These are phyloP conservation scores for Tulasnella calospora DNA, from an alignment of 768 basidiomycete genomes.

Conservation along the genomic window DNA sequence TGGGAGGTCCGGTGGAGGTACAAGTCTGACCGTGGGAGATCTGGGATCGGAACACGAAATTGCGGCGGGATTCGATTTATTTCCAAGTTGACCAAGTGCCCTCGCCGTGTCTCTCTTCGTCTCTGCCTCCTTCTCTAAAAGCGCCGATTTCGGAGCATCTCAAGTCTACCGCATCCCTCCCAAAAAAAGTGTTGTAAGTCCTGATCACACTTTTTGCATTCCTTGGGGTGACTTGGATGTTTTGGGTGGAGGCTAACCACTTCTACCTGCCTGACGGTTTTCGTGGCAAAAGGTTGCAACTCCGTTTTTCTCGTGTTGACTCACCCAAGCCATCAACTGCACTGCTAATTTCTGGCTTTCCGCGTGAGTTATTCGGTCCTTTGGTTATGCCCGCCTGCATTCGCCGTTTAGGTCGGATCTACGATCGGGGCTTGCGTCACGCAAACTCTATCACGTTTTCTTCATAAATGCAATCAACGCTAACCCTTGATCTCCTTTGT, in stretches of 20 bases:
- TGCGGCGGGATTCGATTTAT: background rate
- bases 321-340: background rate
- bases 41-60: background rate
- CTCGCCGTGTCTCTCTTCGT: background rate
- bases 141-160: slow-evolving; percentile 2
- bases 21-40: slow-evolving; percentile 5
- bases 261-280: background rate
- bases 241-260: slow-evolving; percentile 2
- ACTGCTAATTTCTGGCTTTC: background rate
- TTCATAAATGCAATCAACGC: background rate
- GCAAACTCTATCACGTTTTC: background rate
- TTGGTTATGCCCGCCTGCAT: background rate
- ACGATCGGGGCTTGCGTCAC: slow-evolving; percentile 7
- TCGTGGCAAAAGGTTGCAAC: background rate
- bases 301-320: background rate
- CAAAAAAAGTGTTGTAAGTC: background rate
- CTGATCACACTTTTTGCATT: background rate
- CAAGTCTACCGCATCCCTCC: background rate
- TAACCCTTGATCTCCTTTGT: background rate
- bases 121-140: background rate
- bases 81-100: background rate
- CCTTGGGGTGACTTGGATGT: background rate
- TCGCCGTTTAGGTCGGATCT: background rate
- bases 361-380: background rate
- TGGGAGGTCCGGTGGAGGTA: slow-evolving; percentile 1